Conservation (phyloP, 2,329 filamentous ascomycete species). For the Tolypocladium guangdongense region DNA sequence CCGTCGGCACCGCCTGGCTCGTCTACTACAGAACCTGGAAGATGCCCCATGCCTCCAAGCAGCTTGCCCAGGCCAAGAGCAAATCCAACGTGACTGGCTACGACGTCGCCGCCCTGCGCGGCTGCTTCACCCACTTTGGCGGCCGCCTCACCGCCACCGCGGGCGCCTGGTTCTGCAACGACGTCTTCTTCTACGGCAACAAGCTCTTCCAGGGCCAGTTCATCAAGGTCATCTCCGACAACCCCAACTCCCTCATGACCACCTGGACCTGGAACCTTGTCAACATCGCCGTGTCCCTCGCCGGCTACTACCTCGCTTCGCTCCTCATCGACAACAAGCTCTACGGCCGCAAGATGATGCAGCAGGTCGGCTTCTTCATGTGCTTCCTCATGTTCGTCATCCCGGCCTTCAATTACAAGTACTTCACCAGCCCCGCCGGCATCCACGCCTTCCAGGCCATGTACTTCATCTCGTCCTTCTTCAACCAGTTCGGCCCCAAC, state of each 20-base stretch:
- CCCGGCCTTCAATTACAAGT: constrained; percentile 77
- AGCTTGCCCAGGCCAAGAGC: constrained; percentile 73
- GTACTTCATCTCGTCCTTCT: constrained; percentile 97
- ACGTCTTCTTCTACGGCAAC: constrained; percentile 99
- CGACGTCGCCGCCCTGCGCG: constrained; percentile 69
- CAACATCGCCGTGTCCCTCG: constrained; percentile 78
- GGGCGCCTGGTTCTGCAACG: constrained; percentile 88
- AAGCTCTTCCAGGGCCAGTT: constrained; percentile 93
- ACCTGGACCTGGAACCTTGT: constrained; percentile 88
- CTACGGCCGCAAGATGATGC: constrained; percentile 93
- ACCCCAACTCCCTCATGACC: constrained; percentile 64
- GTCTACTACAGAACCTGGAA: constrained; percentile 94
- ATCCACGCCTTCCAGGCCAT: constrained; percentile 92
- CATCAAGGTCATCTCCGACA: constrained; percentile 67
- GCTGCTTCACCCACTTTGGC: constrained; percentile 75
- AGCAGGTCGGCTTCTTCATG: constrained; percentile 85
- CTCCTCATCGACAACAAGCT: constrained; percentile 92
- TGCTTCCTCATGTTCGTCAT: constrained; percentile 90
- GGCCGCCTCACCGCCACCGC: constrained; percentile 79
- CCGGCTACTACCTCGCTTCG: constrained; percentile 82
- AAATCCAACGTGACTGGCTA: constrained; percentile 84
- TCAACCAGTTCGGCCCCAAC: constrained; percentile 98
- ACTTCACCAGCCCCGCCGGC: constrained; percentile 62
- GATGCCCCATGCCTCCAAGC: constrained; percentile 81
- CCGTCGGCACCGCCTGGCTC: constrained; percentile 84